Percentiles rank a stretch among this genome's conserved stretches.
phyloP scores from a whole-genome alignment of 2,329 filamentous ascomycete species.

The Talaromyces piceae region DNA sequence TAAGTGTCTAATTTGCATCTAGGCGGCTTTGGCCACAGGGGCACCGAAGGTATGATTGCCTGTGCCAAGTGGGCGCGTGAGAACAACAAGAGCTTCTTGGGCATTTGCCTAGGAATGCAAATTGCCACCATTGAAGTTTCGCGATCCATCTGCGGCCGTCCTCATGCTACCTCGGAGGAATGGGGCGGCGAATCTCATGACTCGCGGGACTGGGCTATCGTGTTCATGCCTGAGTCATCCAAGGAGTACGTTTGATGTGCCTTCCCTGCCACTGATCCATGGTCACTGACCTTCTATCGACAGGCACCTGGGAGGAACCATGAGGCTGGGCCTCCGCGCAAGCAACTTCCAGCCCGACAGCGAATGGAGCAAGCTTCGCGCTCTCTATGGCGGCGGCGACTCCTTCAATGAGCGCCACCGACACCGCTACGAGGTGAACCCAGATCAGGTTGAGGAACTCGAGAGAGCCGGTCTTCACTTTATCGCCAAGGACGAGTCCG shows the following conservation, averaged over 20 bases:
- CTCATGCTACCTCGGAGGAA: conserved; percentile 32
- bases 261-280: neutral
- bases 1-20: conserved; percentile 26
- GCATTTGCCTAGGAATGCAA: conserved; percentile 89
- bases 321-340: conserved; percentile 71
- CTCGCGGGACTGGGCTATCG: conserved; percentile 46
- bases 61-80: conserved; percentile 82
- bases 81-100: conserved; percentile 73
- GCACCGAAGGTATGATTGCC: conserved; percentile 82
- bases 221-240: conserved; percentile 77
- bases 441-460: conserved; percentile 62
- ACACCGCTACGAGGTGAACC: conserved; percentile 88
- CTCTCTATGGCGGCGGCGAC: conserved; percentile 55
- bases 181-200: conserved; percentile 3
- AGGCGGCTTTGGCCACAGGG: conserved; percentile 74
- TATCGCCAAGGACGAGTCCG: conserved; percentile 70
- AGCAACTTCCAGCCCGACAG: conserved; percentile 67
- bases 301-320: conserved; percentile 73
- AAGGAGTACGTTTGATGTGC: conserved; percentile 4
- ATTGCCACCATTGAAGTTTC: conserved; percentile 86
- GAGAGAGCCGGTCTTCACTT: conserved; percentile 64
- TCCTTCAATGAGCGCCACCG: conserved; percentile 67
- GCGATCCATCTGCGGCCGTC: conserved; percentile 62
- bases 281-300: conserved; percentile 35
- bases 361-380: conserved; percentile 71